phyloP scores from a whole-genome alignment of 1,284 basidiomycete genomes.

The Testicularia cyperi region DNA sequence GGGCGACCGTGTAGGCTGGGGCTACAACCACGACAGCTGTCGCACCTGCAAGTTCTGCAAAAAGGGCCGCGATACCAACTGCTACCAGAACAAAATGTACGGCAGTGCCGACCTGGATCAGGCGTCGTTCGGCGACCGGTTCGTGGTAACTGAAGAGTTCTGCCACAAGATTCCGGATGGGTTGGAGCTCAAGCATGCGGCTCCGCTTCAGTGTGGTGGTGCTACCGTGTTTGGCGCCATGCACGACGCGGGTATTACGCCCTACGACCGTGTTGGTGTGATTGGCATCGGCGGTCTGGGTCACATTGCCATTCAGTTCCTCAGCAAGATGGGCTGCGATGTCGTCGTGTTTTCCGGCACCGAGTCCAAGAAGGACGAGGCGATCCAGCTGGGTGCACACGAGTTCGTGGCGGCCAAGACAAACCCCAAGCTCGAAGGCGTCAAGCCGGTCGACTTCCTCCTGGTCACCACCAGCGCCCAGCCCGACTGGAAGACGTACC shows the following conservation, averaged over 20 bases:
- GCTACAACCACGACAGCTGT: constrained; percentile 54
- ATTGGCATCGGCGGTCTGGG: constrained; percentile 43
- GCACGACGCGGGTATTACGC: constrained; percentile 18
- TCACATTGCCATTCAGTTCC: constrained; percentile 44
- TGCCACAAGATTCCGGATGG: constrained; percentile 51
- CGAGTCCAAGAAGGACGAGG: constrained; percentile 47
- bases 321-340: constrained; percentile 45
- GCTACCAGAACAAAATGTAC: constrained; percentile 48
- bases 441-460: constrained; percentile 48
- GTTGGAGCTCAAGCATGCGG: constrained; percentile 46
- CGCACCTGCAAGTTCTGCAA: constrained; percentile 51
- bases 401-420: constrained; percentile 51
- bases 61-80: constrained; percentile 47
- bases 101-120: constrained; percentile 42
- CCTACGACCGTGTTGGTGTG: constrained; percentile 37
- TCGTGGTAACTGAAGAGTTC: constrained; percentile 49
- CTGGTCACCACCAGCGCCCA: constrained; percentile 51
- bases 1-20: constrained; percentile 55
- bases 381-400: constrained; percentile 41
- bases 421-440: constrained; percentile 46
- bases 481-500: constrained; percentile 51
- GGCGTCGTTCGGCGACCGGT: constrained; percentile 52
- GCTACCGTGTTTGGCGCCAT: constrained; percentile 46
- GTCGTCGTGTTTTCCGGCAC: constrained; percentile 45
- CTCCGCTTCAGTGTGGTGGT: constrained; percentile 47